A percentile compares a stretch with the other conserved stretches of the same genome.
These are phyloP conservation scores for Nymphaea thermarum DNA, from an alignment of 164 flowering plant species.

Conservation along the genomic window DNA sequence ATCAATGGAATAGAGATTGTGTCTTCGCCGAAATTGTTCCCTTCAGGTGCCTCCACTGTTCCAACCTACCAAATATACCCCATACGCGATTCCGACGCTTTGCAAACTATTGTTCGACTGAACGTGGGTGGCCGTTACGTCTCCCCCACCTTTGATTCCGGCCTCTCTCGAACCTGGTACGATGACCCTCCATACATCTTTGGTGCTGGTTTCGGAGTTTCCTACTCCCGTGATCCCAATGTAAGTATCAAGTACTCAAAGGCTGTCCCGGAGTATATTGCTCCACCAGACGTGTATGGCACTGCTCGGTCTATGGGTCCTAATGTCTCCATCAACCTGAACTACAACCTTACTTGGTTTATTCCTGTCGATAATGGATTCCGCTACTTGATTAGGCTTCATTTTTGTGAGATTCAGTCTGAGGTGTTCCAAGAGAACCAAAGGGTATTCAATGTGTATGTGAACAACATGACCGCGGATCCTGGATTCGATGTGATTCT, in stretches of 20 bases:
- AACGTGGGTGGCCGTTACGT: constrained; percentile 76
- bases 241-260: not conserved
- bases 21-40: constrained; percentile 23
- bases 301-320: not conserved
- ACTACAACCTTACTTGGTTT: constrained; percentile 41
- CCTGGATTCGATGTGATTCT: constrained; percentile 41
- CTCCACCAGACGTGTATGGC: not conserved
- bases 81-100: constrained; percentile 45
- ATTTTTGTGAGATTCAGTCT: constrained; percentile 60
- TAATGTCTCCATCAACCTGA: not conserved
- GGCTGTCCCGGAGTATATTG: not conserved
- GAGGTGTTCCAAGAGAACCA: constrained; percentile 35
- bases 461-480: constrained; percentile 62
- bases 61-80: constrained; percentile 8
- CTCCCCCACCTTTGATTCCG: constrained; percentile 44
- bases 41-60: constrained; percentile 39
- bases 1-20: constrained; percentile 82
- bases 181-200: not conserved
- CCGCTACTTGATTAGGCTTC: constrained; percentile 73
- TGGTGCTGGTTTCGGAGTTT: not conserved
- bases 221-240: not conserved
- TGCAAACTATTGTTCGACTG: constrained; percentile 53
- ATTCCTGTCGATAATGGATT: constrained; percentile 60
- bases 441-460: constrained; percentile 46
- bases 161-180: constrained; percentile 52